Conservation (phyloP, 2,329 filamentous ascomycete genomes). For the Leptographium procerum region DNA sequence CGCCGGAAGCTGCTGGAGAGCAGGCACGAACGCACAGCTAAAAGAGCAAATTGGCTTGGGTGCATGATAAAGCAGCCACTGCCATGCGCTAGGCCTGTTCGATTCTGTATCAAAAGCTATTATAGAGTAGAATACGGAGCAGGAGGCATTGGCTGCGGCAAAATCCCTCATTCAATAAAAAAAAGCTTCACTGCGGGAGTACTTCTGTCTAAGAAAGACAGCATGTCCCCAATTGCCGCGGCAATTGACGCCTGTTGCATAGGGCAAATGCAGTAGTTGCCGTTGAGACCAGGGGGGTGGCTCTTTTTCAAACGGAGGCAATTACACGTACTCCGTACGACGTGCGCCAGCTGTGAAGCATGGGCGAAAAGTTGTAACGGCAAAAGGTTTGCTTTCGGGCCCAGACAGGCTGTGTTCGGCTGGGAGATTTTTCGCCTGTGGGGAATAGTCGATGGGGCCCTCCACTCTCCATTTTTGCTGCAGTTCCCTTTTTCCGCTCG, state of each 20-base stretch:
- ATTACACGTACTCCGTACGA: neutral
- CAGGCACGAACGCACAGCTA: neutral
- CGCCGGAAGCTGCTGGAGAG: neutral
- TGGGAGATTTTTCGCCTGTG: neutral
- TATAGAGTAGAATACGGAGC: too few species aligned
- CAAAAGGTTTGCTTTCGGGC: neutral
- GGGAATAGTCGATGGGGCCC: neutral
- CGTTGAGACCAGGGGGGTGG: neutral
- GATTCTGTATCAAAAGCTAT: neutral
- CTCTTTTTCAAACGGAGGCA: neutral
- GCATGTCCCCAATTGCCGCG: neutral
- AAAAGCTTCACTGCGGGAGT: too few species aligned
- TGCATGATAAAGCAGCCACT: conserved; percentile 7
- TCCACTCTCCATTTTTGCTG: neutral
- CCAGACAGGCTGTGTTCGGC: neutral
- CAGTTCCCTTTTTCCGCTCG: conserved; percentile 1
- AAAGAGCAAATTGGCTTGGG: conserved; percentile 1
- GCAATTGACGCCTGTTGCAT: neutral
- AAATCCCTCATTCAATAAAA: neutral
- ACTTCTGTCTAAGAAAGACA: too few species aligned
- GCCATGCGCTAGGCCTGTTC: conserved; percentile 5
- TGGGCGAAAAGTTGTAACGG: neutral
- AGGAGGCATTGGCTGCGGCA: neutral
- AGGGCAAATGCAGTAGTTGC: neutral
- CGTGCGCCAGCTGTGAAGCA: neutral